Conservation (phyloP, 495 filamentous ascomycete species). For the Aspergillus diversus region DNA sequence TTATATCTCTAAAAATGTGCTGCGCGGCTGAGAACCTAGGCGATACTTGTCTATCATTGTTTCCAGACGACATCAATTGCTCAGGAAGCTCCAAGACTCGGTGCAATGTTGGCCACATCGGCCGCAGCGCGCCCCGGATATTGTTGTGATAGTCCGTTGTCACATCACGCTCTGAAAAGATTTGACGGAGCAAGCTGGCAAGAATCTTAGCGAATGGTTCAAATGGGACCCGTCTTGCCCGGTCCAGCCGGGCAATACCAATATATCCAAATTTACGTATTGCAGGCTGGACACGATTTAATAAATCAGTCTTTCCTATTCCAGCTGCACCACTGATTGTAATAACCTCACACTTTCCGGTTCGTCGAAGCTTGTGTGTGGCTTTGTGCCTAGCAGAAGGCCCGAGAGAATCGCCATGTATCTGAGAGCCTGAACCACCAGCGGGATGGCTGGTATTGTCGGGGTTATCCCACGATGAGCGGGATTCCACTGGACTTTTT, state of each 20-base stretch:
- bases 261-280: slow-evolving; percentile 80
- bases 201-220: slow-evolving; percentile 80
- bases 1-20: slow-evolving; percentile 33
- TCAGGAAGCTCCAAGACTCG: slow-evolving; percentile 79
- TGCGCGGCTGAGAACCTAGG: slow-evolving; percentile 35
- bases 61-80: slow-evolving; percentile 60
- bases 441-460: slow-evolving; percentile 43
- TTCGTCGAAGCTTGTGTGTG: slow-evolving; percentile 62
- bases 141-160: slow-evolving; percentile 79
- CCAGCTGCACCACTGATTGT: slow-evolving; percentile 76
- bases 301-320: slow-evolving; percentile 80
- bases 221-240: slow-evolving; percentile 78
- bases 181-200: slow-evolving; percentile 83
- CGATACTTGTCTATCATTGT: slow-evolving; percentile 42
- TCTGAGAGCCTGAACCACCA: slow-evolving; percentile 30
- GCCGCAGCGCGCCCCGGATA: slow-evolving; percentile 70
- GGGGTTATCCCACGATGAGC: slow-evolving; percentile 39
- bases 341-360: slow-evolving; percentile 76
- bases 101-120: slow-evolving; percentile 78
- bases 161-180: slow-evolving; percentile 87
- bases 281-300: slow-evolving; percentile 74
- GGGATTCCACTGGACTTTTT: slow-evolving; percentile 45
- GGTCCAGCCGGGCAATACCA: slow-evolving; percentile 82
- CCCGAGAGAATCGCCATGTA: slow-evolving; percentile 37
- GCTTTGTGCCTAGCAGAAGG: slow-evolving; percentile 44